A percentile compares a stretch with the other conserved stretches of the same genome.
phyloP scores from a whole-genome alignment of 139 green algal genomes.

The Penium margaritaceum region DNA sequence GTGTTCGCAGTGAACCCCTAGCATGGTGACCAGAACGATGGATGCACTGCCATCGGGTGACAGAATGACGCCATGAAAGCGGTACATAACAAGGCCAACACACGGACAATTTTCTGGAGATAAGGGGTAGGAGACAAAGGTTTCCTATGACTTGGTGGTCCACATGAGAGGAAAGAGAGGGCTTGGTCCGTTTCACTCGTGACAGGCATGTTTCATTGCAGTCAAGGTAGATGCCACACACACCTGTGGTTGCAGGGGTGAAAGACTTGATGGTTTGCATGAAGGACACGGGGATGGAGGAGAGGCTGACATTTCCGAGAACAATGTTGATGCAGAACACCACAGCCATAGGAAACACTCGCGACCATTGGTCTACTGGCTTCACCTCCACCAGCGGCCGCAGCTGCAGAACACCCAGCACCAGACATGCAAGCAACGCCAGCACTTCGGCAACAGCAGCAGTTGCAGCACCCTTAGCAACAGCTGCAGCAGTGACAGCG shows the following conservation, averaged over 20 bases:
- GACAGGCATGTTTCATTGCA: too few relatives aligned
- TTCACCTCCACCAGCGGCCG: constrained; percentile 40
- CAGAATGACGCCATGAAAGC: background rate
- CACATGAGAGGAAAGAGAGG: background rate
- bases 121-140: background rate
- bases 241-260: constrained; percentile 59
- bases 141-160: background rate
- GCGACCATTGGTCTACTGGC: constrained; percentile 6
- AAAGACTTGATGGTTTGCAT: constrained; percentile 87
- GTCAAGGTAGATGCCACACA: background rate
- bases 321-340: constrained; percentile 84
- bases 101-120: background rate
- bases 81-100: background rate
- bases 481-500: too few relatives aligned
- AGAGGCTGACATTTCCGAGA: constrained; percentile 78
- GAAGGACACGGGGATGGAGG: constrained; percentile 80
- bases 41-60: background rate
- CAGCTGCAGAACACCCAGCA: constrained; percentile 36
- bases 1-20: too few relatives aligned
- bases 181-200: background rate
- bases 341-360: constrained; percentile 61
- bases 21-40: too few relatives aligned
- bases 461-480: too few relatives aligned
- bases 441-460: too few relatives aligned
- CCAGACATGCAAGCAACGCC: background rate